Evolutionary conservation across 768 basidiomycete genomes (phyloP).

Genomic region (Mycena filopes): DNA sequence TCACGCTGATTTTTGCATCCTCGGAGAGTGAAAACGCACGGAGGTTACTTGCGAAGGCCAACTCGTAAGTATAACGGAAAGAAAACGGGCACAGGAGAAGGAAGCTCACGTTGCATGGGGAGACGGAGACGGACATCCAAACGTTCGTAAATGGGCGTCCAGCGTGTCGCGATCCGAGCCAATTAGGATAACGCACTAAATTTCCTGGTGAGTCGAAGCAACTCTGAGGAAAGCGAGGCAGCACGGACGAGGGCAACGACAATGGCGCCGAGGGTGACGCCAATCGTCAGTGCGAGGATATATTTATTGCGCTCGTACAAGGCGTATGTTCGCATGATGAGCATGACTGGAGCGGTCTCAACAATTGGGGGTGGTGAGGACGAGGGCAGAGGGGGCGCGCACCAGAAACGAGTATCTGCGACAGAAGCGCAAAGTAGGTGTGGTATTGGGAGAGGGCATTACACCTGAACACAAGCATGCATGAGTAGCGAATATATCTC

Average conservation of each 20-base stretch:
- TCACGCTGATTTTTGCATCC: neutral
- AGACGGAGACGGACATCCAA: neutral
- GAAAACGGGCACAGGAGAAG: neutral
- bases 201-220: neutral
- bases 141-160: neutral
- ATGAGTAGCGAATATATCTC: neutral
- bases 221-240: neutral
- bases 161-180: neutral
- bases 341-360: conserved; percentile 11
- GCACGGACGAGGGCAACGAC: neutral
- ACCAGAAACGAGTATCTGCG: conserved; percentile 23
- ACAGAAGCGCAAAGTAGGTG: conserved; percentile 18
- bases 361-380: no score
- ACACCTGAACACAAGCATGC: conserved; percentile 3
- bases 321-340: conserved; percentile 30
- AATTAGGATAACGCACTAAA: neutral
- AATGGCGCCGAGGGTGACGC: conserved; percentile 8
- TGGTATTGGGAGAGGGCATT: conserved; percentile 8
- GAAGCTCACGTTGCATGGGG: neutral
- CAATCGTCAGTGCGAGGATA: conserved; percentile 11
- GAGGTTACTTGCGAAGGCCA: neutral
- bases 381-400: neutral
- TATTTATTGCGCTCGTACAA: conserved; percentile 27
- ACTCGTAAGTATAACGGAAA: neutral
- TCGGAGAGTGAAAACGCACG: neutral